These are phyloP conservation scores for Aspergillus texensis DNA, from an alignment of 2,329 filamentous ascomycete genomes.

Conservation along the genomic window DNA sequence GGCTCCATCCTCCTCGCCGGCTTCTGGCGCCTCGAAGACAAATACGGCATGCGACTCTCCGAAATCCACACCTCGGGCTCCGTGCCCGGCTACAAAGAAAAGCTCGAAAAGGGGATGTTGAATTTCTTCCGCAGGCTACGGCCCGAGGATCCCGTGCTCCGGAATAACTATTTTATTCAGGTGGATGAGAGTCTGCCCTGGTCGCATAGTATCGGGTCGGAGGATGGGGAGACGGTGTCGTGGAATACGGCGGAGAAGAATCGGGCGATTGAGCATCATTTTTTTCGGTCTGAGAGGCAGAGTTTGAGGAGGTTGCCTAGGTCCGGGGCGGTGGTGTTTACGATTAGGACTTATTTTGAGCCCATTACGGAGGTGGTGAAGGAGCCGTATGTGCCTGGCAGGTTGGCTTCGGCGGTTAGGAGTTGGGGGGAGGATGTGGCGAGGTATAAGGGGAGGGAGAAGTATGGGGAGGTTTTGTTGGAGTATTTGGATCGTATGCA, in stretches of 20 bases:
- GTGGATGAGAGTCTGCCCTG: constrained; percentile 77
- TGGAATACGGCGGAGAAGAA: constrained; percentile 80
- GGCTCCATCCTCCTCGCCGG: constrained; percentile 76
- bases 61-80: constrained; percentile 79
- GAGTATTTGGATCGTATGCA: constrained; percentile 77
- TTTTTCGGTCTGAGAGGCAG: constrained; percentile 77
- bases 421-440: constrained; percentile 81
- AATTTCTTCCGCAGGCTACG: constrained; percentile 76
- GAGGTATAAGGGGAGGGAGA: constrained; percentile 75
- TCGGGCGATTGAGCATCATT: constrained; percentile 71
- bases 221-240: constrained; percentile 65
- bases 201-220: constrained; percentile 73
- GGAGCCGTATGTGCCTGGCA: constrained; percentile 76
- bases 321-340: constrained; percentile 67
- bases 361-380: constrained; percentile 67
- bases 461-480: constrained; percentile 72
- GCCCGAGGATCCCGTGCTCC: constrained; percentile 66
- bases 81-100: constrained; percentile 72
- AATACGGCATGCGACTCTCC: constrained; percentile 75
- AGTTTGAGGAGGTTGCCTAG: constrained; percentile 64
- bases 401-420: constrained; percentile 74
- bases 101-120: constrained; percentile 76
- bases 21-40: constrained; percentile 82
- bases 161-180: constrained; percentile 88
- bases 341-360: constrained; percentile 78